Percentiles rank a stretch among this genome's conserved stretches.
Evolutionary conservation across 2,329 filamentous ascomycete genomes (phyloP).

Genomic region (Geosmithia flava): DNA sequence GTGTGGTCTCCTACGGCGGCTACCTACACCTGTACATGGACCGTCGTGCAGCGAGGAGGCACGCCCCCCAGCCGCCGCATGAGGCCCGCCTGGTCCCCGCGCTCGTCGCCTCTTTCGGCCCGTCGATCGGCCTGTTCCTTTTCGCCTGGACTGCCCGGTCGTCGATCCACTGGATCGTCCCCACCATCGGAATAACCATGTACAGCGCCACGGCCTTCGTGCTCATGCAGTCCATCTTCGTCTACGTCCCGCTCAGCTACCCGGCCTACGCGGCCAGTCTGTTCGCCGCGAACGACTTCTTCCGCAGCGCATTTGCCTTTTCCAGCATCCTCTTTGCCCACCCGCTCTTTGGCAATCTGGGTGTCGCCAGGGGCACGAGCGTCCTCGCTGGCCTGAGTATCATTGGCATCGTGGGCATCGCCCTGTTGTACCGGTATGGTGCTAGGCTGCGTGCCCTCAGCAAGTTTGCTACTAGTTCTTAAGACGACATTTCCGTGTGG

Average conservation of each 20-base stretch:
- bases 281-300: slow-evolving; percentile 50
- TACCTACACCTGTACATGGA: slow-evolving; percentile 41
- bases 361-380: slow-evolving; percentile 42
- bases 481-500: too few species aligned
- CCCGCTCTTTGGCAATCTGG: slow-evolving; percentile 46
- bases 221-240: slow-evolving; percentile 47
- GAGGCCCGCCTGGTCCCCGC: slow-evolving; percentile 44
- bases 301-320: slow-evolving; percentile 44
- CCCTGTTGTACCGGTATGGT: slow-evolving; percentile 44
- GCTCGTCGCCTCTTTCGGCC: slow-evolving; percentile 36
- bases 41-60: slow-evolving; percentile 33
- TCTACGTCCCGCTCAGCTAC: slow-evolving; percentile 45
- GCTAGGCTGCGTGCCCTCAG: slow-evolving; percentile 40
- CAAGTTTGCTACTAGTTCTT: too few species aligned
- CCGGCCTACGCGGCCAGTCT: slow-evolving; percentile 44
- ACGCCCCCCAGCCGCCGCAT: slow-evolving; percentile 36
- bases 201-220: slow-evolving; percentile 39
- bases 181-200: slow-evolving; percentile 43
- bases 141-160: slow-evolving; percentile 45
- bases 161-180: slow-evolving; percentile 39
- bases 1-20: slow-evolving; percentile 30
- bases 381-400: slow-evolving; percentile 42
- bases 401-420: slow-evolving; percentile 46
- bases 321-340: slow-evolving; percentile 47
- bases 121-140: slow-evolving; percentile 47